Percentiles rank a stretch among this genome's conserved stretches.
These are phyloP conservation scores for Strobilomyces echinocephalus DNA, from an alignment of 768 basidiomycete genomes.

Conservation along the genomic window DNA sequence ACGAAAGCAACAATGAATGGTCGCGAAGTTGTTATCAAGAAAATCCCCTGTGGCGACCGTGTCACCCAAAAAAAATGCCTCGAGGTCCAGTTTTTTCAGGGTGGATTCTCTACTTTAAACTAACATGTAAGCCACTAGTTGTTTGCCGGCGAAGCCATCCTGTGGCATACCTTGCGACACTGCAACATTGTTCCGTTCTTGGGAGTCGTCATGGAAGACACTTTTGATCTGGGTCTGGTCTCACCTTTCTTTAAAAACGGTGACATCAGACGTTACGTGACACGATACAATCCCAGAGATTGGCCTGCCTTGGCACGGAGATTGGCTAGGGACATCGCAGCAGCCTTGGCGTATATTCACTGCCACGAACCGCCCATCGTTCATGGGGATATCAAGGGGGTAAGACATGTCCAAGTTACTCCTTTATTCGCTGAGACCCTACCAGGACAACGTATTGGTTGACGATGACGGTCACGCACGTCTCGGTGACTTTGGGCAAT, in stretches of 20 bases:
- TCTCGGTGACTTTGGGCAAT: conserved; percentile 28
- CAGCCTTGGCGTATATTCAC: conserved; percentile 24
- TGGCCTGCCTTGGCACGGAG: conserved; percentile 4
- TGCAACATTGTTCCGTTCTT: conserved; percentile 25
- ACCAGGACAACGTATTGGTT: conserved; percentile 25
- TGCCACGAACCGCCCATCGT: conserved; percentile 26
- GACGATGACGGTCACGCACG: conserved; percentile 11
- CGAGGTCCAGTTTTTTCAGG: conserved; percentile 11
- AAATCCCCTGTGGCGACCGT: conserved; percentile 2
- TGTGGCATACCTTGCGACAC: conserved; percentile 25
- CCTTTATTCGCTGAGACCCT: not conserved
- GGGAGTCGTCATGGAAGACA: conserved; percentile 13
- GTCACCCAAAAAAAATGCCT: not conserved
- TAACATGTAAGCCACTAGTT: conserved; percentile 8
- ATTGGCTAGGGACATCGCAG: conserved; percentile 16
- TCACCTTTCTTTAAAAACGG: conserved; percentile 22
- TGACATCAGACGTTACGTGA: conserved; percentile 12
- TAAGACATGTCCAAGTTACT: conserved; percentile 5
- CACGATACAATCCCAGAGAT: not conserved
- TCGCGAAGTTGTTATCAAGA: conserved; percentile 26
- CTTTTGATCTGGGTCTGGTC: conserved; percentile 17
- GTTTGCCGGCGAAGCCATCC: conserved; percentile 26
- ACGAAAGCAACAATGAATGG: conserved; percentile 14
- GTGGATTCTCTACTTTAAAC: not conserved
- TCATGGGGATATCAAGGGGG: conserved; percentile 41